Evolutionary conservation across 2,329 filamentous ascomycete genomes (phyloP), one percentile per base, ranked within the genome.

Genomic region (Tolypocladium guangdongense): DNA sequence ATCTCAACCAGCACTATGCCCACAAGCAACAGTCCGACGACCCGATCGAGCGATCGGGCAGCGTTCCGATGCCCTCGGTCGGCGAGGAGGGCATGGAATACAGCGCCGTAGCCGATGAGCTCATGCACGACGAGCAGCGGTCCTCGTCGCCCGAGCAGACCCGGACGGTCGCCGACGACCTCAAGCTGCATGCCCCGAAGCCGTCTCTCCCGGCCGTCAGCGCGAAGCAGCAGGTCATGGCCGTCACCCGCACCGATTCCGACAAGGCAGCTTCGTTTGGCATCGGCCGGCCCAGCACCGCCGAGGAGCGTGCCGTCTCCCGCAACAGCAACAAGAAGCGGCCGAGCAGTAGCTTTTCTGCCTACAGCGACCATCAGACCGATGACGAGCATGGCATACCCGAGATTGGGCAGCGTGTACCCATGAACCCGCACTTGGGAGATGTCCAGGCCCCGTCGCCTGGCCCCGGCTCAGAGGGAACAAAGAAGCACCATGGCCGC

Each of bases 381-480:
- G 86, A 86, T 20, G 87, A 92, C 47, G 88, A 93, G 58, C 84
- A 90, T 53, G 92, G 91, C 24, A 96, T 96, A 62, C 91, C 91
- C 2, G 88, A 95, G 66, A 93, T 96, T 60, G 92, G 92, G 49
- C 83, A 88, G 63, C 87, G 91, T 64, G 92, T 99, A 39, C 93
- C 93, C 50, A 93, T 99, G 88, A 87, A 93, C 66, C 87, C 86
- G 52, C 83, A 93, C 66, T 88, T 93, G 45, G 93, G 93, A 57
- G 92, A 97, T 66, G 93, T 97, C 11, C 93, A 99, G 72, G 93
- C 93, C 16, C 93, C 93, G 2, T 93, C 91, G 2, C 90, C 91
- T 1, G 81, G 83, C 2, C 86, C 84, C 10, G 68, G 69, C 46
- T 61, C 70, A 5, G 66, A 71, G 4, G 69, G 68, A 49, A 59